Evolutionary conservation across 2,329 filamentous ascomycete species (phyloP), one percentile per base, ranked within the genome.

Genomic region (Verticillium dahliae): DNA sequence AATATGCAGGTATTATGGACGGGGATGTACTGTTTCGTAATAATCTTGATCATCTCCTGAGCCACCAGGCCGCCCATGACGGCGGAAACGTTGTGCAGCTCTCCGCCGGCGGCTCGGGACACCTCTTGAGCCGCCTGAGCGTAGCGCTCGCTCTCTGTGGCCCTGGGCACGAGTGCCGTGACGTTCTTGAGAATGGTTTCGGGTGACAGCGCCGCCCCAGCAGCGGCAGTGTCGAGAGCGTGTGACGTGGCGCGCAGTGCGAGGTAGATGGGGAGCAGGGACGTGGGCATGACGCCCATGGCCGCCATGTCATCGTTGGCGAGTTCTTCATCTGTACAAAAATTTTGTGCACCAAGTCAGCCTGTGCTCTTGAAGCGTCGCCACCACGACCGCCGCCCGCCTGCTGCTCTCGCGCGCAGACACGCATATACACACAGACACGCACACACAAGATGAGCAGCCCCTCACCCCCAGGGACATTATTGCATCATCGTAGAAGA

Each of bases 21-120:
- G 31, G 88, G 87, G 54, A 90, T 80, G 74, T 90, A 90, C 76
- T 90, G 88, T 70, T 86, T 86, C 13, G 88, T 90, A 68, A 90
- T 84, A 62, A 94, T 85, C 74, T 99, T 99, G 78, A 99, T 96
- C 65, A 94, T 86, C 77, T 99, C 95, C 75, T 99, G 96, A n/a
- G 94, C 92, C 57, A 96, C 90, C 79, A 99, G 90, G 3, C 95
- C 96, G 35, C 95, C 96, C 1, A 88, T 90, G 61, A 97, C 78
- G 33, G 93, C 89, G 37, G 93, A 90, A 61, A 96, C 90, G 72
- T 97, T 98, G 78, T 99, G 95, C 63, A 99, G 78, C 74, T 99
- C 96, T 60, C 87, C 90, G 34, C 91, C 91, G 57, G 86, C 87
- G 39, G 91, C 90, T 63, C 96, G 86, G 38, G 88, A 85, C 54